Percentiles rank a stretch among this genome's conserved stretches.
Evolutionary conservation across 495 filamentous ascomycete species (phyloP).

Genomic region (Neurospora sublineolata): DNA sequence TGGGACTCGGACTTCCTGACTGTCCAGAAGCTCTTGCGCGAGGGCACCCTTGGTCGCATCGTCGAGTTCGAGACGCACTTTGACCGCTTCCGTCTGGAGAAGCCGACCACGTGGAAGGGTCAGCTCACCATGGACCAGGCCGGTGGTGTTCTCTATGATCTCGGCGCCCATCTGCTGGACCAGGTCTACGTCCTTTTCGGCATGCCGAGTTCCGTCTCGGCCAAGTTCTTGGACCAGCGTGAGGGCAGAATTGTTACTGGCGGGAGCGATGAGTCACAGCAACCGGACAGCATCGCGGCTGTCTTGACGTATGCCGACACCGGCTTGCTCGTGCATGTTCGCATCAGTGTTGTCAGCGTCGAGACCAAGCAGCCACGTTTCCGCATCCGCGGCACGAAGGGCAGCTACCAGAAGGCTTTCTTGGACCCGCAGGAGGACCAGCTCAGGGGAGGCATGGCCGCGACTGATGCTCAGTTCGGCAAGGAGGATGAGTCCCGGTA

Average conservation of each 20-base stretch:
- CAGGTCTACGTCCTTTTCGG: slow-evolving; percentile 74
- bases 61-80: slow-evolving; percentile 74
- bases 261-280: slow-evolving; percentile 37
- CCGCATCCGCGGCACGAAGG: slow-evolving; percentile 72
- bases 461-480: slow-evolving; percentile 55
- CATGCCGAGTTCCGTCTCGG: slow-evolving; percentile 56
- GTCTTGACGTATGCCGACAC: slow-evolving; percentile 54
- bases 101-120: slow-evolving; percentile 58
- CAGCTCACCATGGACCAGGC: slow-evolving; percentile 46
- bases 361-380: slow-evolving; percentile 64
- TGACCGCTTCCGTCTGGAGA: slow-evolving; percentile 59
- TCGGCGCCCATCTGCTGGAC: slow-evolving; percentile 77
- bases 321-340: slow-evolving; percentile 50
- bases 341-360: slow-evolving; percentile 57
- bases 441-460: slow-evolving; percentile 55
- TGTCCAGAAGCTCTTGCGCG: slow-evolving; percentile 48
- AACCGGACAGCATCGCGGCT: slow-evolving; percentile 60
- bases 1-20: slow-evolving; percentile 81
- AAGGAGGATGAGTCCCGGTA: slow-evolving; percentile 40
- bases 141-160: slow-evolving; percentile 66
- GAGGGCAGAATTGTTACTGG: slow-evolving; percentile 28
- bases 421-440: slow-evolving; percentile 78
- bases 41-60: slow-evolving; percentile 49
- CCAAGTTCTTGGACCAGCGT: slow-evolving; percentile 56
- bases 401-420: slow-evolving; percentile 69